These are phyloP conservation scores for Larix kaempferi DNA, from an alignment of 75 land plant species.

Conservation along the genomic window DNA sequence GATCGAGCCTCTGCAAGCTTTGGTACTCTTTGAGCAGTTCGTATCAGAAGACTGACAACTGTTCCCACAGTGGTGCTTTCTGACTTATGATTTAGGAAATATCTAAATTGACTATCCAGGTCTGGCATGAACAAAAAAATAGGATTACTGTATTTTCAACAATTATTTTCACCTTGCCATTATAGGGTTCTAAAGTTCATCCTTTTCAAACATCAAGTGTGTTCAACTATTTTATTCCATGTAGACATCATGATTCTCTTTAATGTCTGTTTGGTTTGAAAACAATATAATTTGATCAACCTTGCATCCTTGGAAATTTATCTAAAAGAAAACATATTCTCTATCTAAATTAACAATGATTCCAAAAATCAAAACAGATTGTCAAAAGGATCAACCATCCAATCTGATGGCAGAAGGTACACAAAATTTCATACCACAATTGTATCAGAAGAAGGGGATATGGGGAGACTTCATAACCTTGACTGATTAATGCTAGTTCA, in stretches of 20 bases:
- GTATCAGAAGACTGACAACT: constrained; percentile 54
- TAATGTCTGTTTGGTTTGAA: background rate
- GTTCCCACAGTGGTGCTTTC: constrained; percentile 58
- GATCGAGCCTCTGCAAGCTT: constrained; percentile 54
- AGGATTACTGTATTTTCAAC: background rate
- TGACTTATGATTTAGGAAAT: constrained; percentile 19
- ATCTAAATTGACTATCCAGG: constrained; percentile 26
- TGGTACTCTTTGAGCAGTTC: constrained; percentile 61
- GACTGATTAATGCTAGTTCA: no score
- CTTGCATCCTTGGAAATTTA: background rate
- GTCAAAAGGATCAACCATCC: background rate
- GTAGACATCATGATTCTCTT: background rate
- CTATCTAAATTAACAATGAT: no score
- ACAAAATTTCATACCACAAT: background rate
- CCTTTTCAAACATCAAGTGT: background rate
- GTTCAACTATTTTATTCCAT: background rate
- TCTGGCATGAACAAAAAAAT: constrained; percentile 20
- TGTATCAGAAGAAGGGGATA: background rate
- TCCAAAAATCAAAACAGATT: no score
- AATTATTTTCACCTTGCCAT: background rate
- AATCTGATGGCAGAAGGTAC: background rate
- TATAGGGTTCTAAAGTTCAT: background rate
- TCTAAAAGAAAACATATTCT: background rate
- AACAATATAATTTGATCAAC: background rate
- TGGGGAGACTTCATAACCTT: no score